These are phyloP conservation scores for Farysia itapuensis DNA, from an alignment of 1,284 basidiomycete species.

Conservation along the genomic window DNA sequence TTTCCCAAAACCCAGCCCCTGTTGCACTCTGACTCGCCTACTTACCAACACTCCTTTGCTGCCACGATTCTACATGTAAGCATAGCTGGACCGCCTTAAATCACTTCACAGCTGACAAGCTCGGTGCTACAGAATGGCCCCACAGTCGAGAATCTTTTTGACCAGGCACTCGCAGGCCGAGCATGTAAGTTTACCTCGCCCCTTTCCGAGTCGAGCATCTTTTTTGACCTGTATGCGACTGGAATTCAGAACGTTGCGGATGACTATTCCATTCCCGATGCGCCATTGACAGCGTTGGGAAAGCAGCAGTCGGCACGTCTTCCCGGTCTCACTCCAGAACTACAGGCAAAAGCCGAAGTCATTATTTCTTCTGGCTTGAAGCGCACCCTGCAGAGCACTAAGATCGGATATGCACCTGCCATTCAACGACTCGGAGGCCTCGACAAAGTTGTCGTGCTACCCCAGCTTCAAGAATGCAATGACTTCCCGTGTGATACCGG, in stretches of 20 bases:
- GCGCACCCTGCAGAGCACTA: conserved; percentile 55
- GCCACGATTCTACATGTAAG: too few relatives aligned
- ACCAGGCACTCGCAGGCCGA: conserved; percentile 53
- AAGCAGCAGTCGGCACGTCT: conserved; percentile 50
- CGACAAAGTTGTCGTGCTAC: conserved; percentile 44
- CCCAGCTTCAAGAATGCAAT: conserved; percentile 58
- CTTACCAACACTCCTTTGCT: too few relatives aligned
- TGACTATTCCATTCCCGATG: conserved; percentile 54
- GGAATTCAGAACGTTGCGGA: conserved; percentile 46
- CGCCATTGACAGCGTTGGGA: conserved; percentile 56
- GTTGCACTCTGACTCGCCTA: too few relatives aligned
- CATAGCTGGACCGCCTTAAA: too few relatives aligned
- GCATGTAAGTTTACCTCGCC: conserved; percentile 54
- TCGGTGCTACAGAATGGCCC: conserved; percentile 36
- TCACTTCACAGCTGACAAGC: too few relatives aligned
- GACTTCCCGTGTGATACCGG: conserved; percentile 58
- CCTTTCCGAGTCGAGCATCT: too few relatives aligned
- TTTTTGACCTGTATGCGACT: too few relatives aligned
- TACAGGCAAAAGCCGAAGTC: conserved; percentile 44
- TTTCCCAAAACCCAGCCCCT: too few relatives aligned
- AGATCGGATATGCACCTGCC: conserved; percentile 48
- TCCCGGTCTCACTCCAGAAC: conserved; percentile 30
- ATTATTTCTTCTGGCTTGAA: conserved; percentile 51
- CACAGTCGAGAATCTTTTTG: conserved; percentile 43
- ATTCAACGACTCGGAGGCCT: conserved; percentile 52